Percentiles rank a stretch among this genome's conserved stretches.
phyloP scores from a whole-genome alignment of 768 basidiomycete species.

The Leccinellum luteum region DNA sequence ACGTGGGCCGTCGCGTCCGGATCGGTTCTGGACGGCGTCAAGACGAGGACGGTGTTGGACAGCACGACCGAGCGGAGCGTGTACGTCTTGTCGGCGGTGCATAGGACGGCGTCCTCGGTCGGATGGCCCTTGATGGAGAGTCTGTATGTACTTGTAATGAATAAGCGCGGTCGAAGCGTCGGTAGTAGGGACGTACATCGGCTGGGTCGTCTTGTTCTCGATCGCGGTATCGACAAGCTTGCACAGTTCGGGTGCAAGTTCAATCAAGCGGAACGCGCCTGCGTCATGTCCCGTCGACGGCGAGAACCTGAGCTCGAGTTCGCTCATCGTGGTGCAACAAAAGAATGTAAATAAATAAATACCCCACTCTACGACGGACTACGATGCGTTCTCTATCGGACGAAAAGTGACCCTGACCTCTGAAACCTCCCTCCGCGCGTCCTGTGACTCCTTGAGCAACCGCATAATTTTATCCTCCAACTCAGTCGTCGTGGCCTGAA shows the following conservation, averaged over 20 bases:
- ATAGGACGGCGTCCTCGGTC: constrained; percentile 86
- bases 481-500: constrained; percentile 51
- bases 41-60: constrained; percentile 83
- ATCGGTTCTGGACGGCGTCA: constrained; percentile 46
- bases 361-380: neutral
- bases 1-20: constrained; percentile 55
- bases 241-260: constrained; percentile 70
- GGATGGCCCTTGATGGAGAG: constrained; percentile 78
- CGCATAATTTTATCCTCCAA: constrained; percentile 62
- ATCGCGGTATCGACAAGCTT: constrained; percentile 55
- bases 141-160: constrained; percentile 36
- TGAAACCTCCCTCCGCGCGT: constrained; percentile 59
- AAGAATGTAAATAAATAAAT: neutral
- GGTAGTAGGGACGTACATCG: constrained; percentile 18
- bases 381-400: constrained; percentile 35
- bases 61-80: constrained; percentile 79
- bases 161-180: no score
- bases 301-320: constrained; percentile 50
- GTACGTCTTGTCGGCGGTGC: constrained; percentile 80
- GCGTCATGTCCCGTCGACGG: constrained; percentile 43
- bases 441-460: constrained; percentile 54
- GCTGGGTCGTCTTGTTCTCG: constrained; percentile 31
- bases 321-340: constrained; percentile 14
- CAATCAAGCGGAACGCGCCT: constrained; percentile 65
- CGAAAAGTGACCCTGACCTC: constrained; percentile 71